phyloP scores from a whole-genome alignment of 371 early-diverging fungal genomes.

The Mortierella sp. region DNA sequence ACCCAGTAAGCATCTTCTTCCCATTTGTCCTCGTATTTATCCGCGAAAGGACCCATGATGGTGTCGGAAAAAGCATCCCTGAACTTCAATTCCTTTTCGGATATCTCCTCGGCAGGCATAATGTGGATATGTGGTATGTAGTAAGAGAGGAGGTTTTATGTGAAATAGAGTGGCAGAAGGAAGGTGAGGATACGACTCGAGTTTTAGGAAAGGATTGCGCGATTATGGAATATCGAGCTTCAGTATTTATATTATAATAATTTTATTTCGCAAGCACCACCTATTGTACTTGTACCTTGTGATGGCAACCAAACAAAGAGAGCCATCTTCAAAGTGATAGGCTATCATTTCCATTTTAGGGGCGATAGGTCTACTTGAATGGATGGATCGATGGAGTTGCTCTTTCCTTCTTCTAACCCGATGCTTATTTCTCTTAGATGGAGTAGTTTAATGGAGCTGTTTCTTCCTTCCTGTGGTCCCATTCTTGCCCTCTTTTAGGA shows the following conservation, averaged over 20 bases:
- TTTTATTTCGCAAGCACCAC: no score
- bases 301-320: no score
- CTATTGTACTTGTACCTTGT: no score
- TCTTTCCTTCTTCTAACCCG: background rate
- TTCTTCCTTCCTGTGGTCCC: no score
- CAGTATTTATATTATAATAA: no score
- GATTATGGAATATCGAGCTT: no score
- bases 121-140: background rate
- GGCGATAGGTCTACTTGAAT: no score
- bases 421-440: no score
- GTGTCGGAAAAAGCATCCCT: conserved; percentile 13
- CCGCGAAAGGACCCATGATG: conserved; percentile 13
- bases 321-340: no score
- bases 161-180: background rate
- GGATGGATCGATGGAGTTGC: no score
- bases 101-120: background rate
- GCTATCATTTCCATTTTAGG: conserved; percentile 10
- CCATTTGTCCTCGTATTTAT: conserved; percentile 48
- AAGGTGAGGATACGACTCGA: background rate
- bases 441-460: no score
- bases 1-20: conserved; percentile 46
- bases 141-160: background rate
- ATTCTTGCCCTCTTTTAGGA: no score
- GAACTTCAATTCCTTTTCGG: conserved; percentile 6
- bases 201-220: background rate